Conservation (phyloP, 2,329 filamentous ascomycete species). For the Aspergillaceae sp. region DNA sequence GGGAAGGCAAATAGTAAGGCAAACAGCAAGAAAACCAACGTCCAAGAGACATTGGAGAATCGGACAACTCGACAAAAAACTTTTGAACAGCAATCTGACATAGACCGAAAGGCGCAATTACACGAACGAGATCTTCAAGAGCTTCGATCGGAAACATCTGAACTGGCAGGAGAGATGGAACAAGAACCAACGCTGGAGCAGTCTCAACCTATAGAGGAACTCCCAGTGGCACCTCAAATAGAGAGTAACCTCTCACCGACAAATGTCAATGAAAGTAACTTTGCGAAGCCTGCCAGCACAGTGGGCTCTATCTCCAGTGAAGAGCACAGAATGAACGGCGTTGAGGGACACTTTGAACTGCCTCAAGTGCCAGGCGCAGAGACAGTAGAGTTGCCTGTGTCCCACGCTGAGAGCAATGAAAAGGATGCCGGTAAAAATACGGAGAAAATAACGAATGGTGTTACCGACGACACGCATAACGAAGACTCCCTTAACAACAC, state of each 20-base stretch:
- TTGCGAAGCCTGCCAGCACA: slow-evolving; percentile 5
- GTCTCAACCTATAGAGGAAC: slow-evolving; percentile 3
- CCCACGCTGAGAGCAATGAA: slow-evolving; percentile 5
- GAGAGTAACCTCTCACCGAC: slow-evolving; percentile 6
- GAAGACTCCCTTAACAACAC: too few species aligned
- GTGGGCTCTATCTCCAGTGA: not conserved
- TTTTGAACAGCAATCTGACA: slow-evolving; percentile 10
- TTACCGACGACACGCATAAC: not conserved
- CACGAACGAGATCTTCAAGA: slow-evolving; percentile 7
- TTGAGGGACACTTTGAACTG: slow-evolving; percentile 7
- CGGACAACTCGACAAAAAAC: slow-evolving; percentile 16
- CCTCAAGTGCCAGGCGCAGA: slow-evolving; percentile 8
- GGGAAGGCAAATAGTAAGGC: slow-evolving; percentile 20
- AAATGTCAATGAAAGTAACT: slow-evolving; percentile 7
- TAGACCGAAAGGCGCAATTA: slow-evolving; percentile 7
- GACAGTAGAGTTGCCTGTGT: slow-evolving; percentile 5
- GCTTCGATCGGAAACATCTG: slow-evolving; percentile 3
- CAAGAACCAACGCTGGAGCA: slow-evolving; percentile 11
- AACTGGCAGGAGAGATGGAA: not conserved
- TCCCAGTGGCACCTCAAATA: slow-evolving; percentile 2
- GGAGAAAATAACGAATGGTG: slow-evolving; percentile 8
- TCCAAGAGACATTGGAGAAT: slow-evolving; percentile 19
- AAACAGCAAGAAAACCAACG: slow-evolving; percentile 29
- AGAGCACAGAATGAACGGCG: slow-evolving; percentile 14
- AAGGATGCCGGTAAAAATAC: slow-evolving; percentile 1